Percentiles rank a stretch among this genome's conserved stretches.
Evolutionary conservation across 106 monocot genomes (phyloP).

Genomic region (Dioscorea zingiberensis): DNA sequence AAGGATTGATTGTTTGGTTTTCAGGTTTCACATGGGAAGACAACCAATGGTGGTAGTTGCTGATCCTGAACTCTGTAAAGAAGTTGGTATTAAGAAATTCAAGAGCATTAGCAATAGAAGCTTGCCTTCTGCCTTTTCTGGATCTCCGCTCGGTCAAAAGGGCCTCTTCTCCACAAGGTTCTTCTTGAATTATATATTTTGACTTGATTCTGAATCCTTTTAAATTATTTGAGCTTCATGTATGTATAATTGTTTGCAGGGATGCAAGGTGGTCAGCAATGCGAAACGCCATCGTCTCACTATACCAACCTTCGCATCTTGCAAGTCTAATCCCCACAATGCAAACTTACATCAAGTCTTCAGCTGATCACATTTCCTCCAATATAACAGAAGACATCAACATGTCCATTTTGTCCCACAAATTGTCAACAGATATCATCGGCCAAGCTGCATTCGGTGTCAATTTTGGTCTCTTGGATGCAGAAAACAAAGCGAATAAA

Average conservation of each 20-base stretch:
- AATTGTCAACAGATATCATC: conserved; percentile 56
- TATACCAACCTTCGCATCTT: conserved; percentile 70
- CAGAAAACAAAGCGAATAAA: too few species aligned
- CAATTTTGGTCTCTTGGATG: conserved; percentile 41
- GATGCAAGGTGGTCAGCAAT: conserved; percentile 49
- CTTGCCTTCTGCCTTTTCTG: conserved; percentile 52
- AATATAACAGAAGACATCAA: conserved; percentile 17
- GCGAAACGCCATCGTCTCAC: conserved; percentile 63
- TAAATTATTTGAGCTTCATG: too few species aligned
- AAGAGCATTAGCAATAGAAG: conserved; percentile 51
- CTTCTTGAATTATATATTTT: neutral
- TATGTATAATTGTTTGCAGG: too few species aligned
- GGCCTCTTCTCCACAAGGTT: conserved; percentile 69
- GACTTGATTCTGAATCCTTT: too few species aligned
- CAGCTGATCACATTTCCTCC: conserved; percentile 5
- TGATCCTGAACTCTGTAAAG: conserved; percentile 57
- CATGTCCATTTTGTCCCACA: conserved; percentile 50
- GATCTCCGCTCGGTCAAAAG: conserved; percentile 50
- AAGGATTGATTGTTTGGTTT: neutral
- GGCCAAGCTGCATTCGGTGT: conserved; percentile 68
- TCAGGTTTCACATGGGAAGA: conserved; percentile 71
- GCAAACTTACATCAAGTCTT: conserved; percentile 43
- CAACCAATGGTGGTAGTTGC: conserved; percentile 60
- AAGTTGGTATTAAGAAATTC: conserved; percentile 71
- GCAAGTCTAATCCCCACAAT: conserved; percentile 63